Evolutionary conservation across 192 early-diverging fungal species (phyloP), one percentile per base, ranked within the genome.

Genomic region (Dimargaris cristalligena): DNA sequence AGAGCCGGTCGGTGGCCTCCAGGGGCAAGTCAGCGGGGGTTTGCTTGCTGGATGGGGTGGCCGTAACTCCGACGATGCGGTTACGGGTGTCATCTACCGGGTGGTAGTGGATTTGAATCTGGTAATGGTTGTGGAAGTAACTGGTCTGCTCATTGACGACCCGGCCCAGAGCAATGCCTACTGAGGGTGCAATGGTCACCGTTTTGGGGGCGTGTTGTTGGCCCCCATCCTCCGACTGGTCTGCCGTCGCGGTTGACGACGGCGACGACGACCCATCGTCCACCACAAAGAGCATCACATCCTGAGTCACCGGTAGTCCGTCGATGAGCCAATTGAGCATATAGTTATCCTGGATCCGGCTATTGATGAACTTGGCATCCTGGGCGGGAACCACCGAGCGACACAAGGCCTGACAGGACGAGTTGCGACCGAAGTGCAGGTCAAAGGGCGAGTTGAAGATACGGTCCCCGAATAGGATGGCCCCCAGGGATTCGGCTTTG

Each of bases 391-490:
- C 76, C 9, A 65, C 69, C 34, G 63, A 63, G 14, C 61, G 47
- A 61, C 94, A 95, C 47, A 92, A 70, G 38, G 71, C 46, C 60
- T 78, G 67, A 62, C 94, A 97, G 0, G 65, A 62, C 38, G 58
- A 50, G 54, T 81, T 65, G n/a, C 66, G 62, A 77, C 91, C 60
- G 60, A 74, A 66, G 18, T 63, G 66, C 69, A 94, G 79, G 72
- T 90, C 65, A 62, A 89, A 89, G 2, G 74, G 76, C 2, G 91
- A 92, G 52, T 72, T 80, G 58, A 81, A 91, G 62, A 97, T 86
- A 33, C 94, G 80, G 61, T 97, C 92, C 8, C 94, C 94, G 85
- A 97, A 97, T 32, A 97, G 70, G 44, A 97, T 92, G 61, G 80
- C 84, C 34, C 94, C 94, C 52, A 97, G 75, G 2, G 80, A 85